A percentile compares a stretch with the other conserved stretches of the same genome.
phyloP scores from a whole-genome alignment of 345 rosid genomes.

The Salix arbutifolia region DNA sequence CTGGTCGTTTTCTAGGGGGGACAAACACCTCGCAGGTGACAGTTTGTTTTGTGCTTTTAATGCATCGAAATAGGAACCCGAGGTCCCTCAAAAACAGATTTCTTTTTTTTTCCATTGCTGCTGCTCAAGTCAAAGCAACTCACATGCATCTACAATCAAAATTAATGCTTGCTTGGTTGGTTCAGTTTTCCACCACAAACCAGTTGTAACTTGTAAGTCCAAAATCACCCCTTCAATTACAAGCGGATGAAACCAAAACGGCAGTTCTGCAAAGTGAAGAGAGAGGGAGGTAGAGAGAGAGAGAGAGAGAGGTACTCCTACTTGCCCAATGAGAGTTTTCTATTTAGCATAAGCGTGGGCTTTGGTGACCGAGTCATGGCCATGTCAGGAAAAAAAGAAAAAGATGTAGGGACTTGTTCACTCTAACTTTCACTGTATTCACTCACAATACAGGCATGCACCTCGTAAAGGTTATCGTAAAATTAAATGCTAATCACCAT shows the following conservation, averaged over 20 bases:
- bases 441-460: slow-evolving; percentile 22
- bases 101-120: background rate
- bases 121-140: background rate
- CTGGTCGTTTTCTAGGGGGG: slow-evolving; percentile 14
- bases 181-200: background rate
- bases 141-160: slow-evolving; percentile 32
- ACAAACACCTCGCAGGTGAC: slow-evolving; percentile 33
- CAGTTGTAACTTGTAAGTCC: too few species aligned
- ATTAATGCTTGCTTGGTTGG: background rate
- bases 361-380: slow-evolving; percentile 21
- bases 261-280: slow-evolving; percentile 7
- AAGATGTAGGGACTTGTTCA: background rate
- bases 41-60: slow-evolving; percentile 20
- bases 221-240: slow-evolving; percentile 11
- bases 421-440: slow-evolving; percentile 9
- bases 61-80: slow-evolving; percentile 28
- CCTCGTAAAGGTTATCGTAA: background rate
- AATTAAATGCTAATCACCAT: slow-evolving; percentile 40
- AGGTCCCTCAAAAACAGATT: slow-evolving; percentile 37
- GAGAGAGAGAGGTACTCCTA: background rate
- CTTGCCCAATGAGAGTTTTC: background rate
- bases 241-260: slow-evolving; percentile 17
- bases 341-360: slow-evolving; percentile 25
- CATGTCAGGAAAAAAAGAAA: slow-evolving; percentile 16
- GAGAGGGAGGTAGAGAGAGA: background rate